Evolutionary conservation across 495 filamentous ascomycete genomes (phyloP).

Genomic region (Hypoxylon perforatum): DNA sequence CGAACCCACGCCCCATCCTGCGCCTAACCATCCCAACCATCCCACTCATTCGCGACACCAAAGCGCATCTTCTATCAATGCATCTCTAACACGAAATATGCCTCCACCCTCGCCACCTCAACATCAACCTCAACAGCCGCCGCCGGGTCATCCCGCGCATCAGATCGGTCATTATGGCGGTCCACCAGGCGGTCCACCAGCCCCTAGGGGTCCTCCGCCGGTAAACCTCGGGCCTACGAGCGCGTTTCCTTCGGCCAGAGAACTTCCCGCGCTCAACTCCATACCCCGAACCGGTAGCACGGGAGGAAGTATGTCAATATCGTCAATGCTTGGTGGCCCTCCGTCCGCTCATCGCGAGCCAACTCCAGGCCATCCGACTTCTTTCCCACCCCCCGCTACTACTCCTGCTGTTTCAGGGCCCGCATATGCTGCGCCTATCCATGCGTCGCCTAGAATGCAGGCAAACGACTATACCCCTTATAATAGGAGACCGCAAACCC

Average conservation of each 20-base stretch:
- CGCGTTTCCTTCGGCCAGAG: slow-evolving; percentile 62
- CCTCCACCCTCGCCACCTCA: slow-evolving; percentile 64
- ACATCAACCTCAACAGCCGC: slow-evolving; percentile 51
- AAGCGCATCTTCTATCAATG: slow-evolving; percentile 63
- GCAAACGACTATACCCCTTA: slow-evolving; percentile 68
- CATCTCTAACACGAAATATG: slow-evolving; percentile 60
- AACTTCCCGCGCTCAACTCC: slow-evolving; percentile 64
- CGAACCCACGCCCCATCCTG: slow-evolving; percentile 57
- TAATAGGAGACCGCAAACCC: slow-evolving; percentile 75
- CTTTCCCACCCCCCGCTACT: slow-evolving; percentile 64
- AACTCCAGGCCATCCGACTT: slow-evolving; percentile 57
- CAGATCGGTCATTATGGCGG: slow-evolving; percentile 57
- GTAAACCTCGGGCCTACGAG: slow-evolving; percentile 63
- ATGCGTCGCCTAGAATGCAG: slow-evolving; percentile 65
- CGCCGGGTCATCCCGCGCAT: slow-evolving; percentile 48
- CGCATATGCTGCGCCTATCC: slow-evolving; percentile 55
- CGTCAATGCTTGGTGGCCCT: slow-evolving; percentile 85
- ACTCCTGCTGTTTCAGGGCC: slow-evolving; percentile 62
- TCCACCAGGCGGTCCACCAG: slow-evolving; percentile 56
- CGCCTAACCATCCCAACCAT: too few relatives aligned
- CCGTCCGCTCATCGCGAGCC: slow-evolving; percentile 61
- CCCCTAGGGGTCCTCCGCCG: slow-evolving; percentile 58
- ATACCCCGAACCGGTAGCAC: slow-evolving; percentile 55
- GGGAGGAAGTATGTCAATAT: slow-evolving; percentile 94
- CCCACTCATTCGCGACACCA: slow-evolving; percentile 63